Percentiles rank a stretch among this genome's conserved stretches.
phyloP scores from a whole-genome alignment of 2,329 filamentous ascomycete genomes.

The Boeremia exigua region DNA sequence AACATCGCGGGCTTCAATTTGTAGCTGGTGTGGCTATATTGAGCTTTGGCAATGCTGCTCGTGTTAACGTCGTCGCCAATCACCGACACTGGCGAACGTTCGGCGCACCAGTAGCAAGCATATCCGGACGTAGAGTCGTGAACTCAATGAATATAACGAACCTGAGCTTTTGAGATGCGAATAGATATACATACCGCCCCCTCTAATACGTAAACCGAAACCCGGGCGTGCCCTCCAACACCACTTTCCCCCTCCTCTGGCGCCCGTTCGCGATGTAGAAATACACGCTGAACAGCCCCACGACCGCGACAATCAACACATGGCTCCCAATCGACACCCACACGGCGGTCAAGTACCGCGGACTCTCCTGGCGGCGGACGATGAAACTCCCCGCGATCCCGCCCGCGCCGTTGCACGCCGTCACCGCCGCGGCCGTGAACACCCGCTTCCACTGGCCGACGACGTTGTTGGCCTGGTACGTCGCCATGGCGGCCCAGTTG shows the following conservation, averaged over 20 bases:
- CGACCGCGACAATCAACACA: constrained; percentile 62
- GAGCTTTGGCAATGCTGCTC: too few species aligned
- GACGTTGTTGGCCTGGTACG: constrained; percentile 59
- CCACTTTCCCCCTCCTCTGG: constrained; percentile 54
- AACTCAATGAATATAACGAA: too few species aligned
- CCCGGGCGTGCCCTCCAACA: constrained; percentile 59
- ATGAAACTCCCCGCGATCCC: constrained; percentile 72
- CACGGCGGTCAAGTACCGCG: constrained; percentile 68
- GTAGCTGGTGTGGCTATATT: too few species aligned
- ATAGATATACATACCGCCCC: not conserved
- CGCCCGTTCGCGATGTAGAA: constrained; percentile 61
- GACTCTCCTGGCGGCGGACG: constrained; percentile 66
- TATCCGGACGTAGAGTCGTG: too few species aligned
- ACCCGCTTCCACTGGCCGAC: constrained; percentile 68
- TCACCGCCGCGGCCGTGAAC: constrained; percentile 65
- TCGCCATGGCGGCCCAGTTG: constrained; percentile 71
- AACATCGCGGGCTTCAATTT: too few species aligned
- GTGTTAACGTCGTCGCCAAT: too few species aligned
- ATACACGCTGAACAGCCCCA: constrained; percentile 59
- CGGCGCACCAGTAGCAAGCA: too few species aligned
- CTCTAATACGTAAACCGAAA: constrained; percentile 54
- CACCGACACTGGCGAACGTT: too few species aligned
- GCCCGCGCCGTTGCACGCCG: constrained; percentile 67
- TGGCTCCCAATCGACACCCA: constrained; percentile 70
- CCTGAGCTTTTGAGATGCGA: too few species aligned